Conservation (phyloP, 2,329 filamentous ascomycete species). For the Cladosporium phlei region DNA sequence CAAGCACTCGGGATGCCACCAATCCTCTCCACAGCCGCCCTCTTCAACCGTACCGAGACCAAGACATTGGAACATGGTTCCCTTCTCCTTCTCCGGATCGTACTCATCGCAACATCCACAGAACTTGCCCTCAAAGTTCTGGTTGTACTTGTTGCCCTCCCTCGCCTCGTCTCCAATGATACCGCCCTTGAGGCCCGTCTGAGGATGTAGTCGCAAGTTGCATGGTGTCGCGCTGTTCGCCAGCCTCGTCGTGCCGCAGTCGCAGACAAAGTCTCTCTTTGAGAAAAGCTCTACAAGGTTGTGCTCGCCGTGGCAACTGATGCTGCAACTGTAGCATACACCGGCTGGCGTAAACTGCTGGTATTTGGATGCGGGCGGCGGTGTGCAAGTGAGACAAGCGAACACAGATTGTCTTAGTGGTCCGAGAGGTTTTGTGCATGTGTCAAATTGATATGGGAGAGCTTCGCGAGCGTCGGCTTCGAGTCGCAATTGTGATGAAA, state of each 20-base stretch:
- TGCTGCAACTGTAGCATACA: conserved; percentile 93
- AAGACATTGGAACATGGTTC: conserved; percentile 97
- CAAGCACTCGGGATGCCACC: conserved; percentile 93
- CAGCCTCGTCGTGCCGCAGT: conserved; percentile 85
- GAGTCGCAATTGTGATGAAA: conserved; percentile 80
- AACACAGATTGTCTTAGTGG: conserved; percentile 84
- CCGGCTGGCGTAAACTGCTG: conserved; percentile 69
- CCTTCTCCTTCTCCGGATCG: conserved; percentile 81
- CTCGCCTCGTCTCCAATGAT: conserved; percentile 72
- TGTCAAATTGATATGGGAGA: conserved; percentile 91
- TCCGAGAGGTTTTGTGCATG: conserved; percentile 86
- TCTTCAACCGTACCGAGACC: conserved; percentile 74
- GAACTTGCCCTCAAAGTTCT: conserved; percentile 91
- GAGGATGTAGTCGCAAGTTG: conserved; percentile 65
- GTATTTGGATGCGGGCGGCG: conserved; percentile 59
- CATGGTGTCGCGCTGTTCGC: conserved; percentile 64
- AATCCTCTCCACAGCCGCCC: conserved; percentile 92
- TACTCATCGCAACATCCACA: conserved; percentile 87
- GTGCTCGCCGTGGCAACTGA: conserved; percentile 94
- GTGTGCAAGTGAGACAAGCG: conserved; percentile 89
- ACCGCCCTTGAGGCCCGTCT: conserved; percentile 68
- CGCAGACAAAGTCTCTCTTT: conserved; percentile 93
- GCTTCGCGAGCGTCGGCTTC: conserved; percentile 94
- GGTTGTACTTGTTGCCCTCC: conserved; percentile 80
- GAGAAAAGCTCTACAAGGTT: conserved; percentile 91